Base-by-base conservation (phyloP, 495 filamentous ascomycete genomes). In the Letharia columbiana region DNA sequence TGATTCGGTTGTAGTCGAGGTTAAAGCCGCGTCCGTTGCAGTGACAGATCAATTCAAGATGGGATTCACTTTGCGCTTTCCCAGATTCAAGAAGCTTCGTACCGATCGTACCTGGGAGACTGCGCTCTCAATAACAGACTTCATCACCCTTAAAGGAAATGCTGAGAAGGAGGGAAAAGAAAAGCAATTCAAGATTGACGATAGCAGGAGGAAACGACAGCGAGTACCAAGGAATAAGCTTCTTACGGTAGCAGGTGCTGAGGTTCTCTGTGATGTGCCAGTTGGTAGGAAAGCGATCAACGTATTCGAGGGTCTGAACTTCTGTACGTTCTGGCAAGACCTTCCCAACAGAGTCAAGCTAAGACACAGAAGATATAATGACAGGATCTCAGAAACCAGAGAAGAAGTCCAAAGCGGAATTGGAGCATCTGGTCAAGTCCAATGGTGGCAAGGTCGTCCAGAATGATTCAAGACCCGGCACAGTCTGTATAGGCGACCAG, bases 371-470 rank as follows among this genome's bases (percentile, higher is more conserved):
- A 59, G 12, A 81, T 72, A 74, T 90, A 52, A 81, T 89, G 78
- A 88, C 85, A 7, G 87, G 89, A 49, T 80, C 82, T 9, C 70
- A 73, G 17, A 69, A 75, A 17, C 84, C 85, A 11, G 71, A 77
- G 20, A 93, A 91, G 77, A 89, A 84, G 71, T 79, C 82, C 40
- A 98, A 97, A 72, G 79, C 82, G 0, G 86, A 92, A 60, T 76
- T 98, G n/a, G 92, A 98, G 73, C 81, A 86, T 52, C 78, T 98
- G 2, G 83, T 97, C 70, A 98, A 97, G 74, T 81, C 85, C 31
- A 85, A 98, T 64, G 95, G 94, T 33, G 94, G 92, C n/a, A 85
- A 79, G 47, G 83, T 96, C 54, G 88, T 86, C 54, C 91, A 96
- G 73, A 86, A 84, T 37, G 86, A 76, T 57, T 82, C 86, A 15